A percentile compares a stretch with the other conserved stretches of the same genome.
Conservation (phyloP, 257 asterid species). For the Solanum chiquidenum region DNA sequence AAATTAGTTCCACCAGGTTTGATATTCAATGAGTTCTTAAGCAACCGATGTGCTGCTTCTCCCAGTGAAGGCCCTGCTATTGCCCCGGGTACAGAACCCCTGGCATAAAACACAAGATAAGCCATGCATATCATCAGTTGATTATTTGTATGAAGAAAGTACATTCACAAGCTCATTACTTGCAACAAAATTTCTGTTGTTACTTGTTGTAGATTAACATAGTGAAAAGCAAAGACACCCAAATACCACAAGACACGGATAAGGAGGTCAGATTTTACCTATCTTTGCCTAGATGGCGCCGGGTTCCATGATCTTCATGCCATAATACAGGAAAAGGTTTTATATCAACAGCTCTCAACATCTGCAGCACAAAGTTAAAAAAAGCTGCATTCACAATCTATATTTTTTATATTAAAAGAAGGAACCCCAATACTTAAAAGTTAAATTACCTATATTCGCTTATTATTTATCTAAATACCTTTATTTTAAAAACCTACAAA, state of each 20-base stretch:
- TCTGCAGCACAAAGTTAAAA: conserved; percentile 28
- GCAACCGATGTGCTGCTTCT: conserved; percentile 89
- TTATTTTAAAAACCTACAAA: not conserved
- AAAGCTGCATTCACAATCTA: not conserved
- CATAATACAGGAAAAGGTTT: conserved; percentile 71
- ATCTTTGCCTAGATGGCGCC: conserved; percentile 48
- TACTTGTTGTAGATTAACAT: not conserved
- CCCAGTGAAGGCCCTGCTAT: conserved; percentile 77
- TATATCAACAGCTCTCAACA: conserved; percentile 50
- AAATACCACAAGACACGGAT: not conserved
- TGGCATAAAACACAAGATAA: conserved; percentile 24
- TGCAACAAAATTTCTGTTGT: not conserved
- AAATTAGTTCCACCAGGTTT: conserved; percentile 17
- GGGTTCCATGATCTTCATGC: conserved; percentile 83
- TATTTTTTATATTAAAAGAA: not conserved
- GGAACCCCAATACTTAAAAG: not conserved
- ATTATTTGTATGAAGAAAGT: not conserved
- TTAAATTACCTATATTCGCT: not conserved
- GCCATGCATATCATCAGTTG: not conserved
- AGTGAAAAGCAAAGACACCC: not conserved
- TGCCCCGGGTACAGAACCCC: conserved; percentile 74
- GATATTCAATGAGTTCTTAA: conserved; percentile 57
- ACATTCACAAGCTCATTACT: not conserved
- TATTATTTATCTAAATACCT: not conserved
- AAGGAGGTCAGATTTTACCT: conserved; percentile 33